Base-by-base conservation (phyloP, 2,329 filamentous ascomycete genomes). In the Botrytis cinerea region DNA sequence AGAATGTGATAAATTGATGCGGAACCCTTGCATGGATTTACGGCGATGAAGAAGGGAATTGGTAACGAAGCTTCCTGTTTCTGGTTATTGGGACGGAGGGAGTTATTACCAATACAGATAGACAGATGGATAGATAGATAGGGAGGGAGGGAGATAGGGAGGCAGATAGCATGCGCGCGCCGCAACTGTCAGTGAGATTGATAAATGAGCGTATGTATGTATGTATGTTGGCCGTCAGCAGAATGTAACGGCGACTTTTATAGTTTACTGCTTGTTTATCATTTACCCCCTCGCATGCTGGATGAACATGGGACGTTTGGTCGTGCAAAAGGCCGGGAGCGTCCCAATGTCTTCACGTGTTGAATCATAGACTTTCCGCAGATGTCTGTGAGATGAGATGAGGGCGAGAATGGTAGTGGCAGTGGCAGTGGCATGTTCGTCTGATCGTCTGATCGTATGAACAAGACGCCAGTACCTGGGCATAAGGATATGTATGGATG, bases 11-110 rank as follows among this genome's bases (percentile, higher is more conserved):
- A 16, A n/a, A n/a, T 43, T 54, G 64, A 54, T 40, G 35, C 25
- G 46, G 28, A 68, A 68, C 46, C 46, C 64, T 68, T 68, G 64
- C 64, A 68, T 40, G 22, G 38, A 68, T 40, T 54, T 54, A 18
- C 20, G 46, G 25, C 25, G 46, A 40, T 40, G 64, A n/a, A 48
- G 63, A 35, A 66, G 45, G 22, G 20, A 66, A 66, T 32, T 45
- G 38, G 35, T 16, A 48, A 48, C n/a, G 63, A 51, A 51, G 63
- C 8, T 64, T 25, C 22, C 25, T 43, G 32, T 35, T 64, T 45
- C 61, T 63, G 61, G 12, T 45, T 45, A n/a, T 63, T 28, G 10
- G 16, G 28, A 43, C n/a, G 38, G 38, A 38, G 38, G 9, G 38
- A 38, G 38, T 10, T 38, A 38, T 38, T 16, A 43, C 35, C 22